These are phyloP conservation scores for Phyllosticta citrichinensis DNA, from an alignment of 2,329 filamentous ascomycete species.

Conservation along the genomic window DNA sequence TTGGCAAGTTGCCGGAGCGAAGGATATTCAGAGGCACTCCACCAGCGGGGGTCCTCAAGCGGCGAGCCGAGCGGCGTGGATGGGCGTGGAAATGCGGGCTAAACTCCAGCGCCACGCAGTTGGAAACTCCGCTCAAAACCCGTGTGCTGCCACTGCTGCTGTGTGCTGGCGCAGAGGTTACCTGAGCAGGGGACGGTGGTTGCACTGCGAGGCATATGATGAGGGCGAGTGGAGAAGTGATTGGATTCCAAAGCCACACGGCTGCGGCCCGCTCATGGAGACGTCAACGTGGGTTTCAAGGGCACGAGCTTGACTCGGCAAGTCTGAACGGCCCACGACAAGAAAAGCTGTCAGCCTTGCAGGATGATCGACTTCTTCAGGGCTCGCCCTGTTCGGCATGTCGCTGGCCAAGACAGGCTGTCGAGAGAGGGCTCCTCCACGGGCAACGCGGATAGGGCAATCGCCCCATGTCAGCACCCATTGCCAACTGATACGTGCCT, in stretches of 20 bases:
- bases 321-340: neutral
- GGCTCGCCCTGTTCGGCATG: neutral
- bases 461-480: slow-evolving; percentile 5
- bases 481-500: slow-evolving; percentile 10
- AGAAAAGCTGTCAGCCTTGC: slow-evolving; percentile 9
- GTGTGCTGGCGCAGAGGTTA: slow-evolving; percentile 5
- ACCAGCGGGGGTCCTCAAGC: neutral
- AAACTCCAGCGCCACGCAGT: slow-evolving; percentile 10
- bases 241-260: slow-evolving; percentile 6
- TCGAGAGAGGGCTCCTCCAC: neutral
- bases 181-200: slow-evolving; percentile 1
- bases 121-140: slow-evolving; percentile 7
- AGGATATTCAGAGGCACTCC: neutral
- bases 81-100: slow-evolving; percentile 2
- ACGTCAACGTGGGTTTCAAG: slow-evolving; percentile 2
- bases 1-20: neutral
- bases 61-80: neutral
- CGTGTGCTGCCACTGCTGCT: neutral
- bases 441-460: slow-evolving; percentile 2
- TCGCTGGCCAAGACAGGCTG: neutral
- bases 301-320: neutral
- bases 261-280: slow-evolving; percentile 11
- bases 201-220: slow-evolving; percentile 2
- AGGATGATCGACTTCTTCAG: slow-evolving; percentile 5
- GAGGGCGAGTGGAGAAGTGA: neutral